Evolutionary conservation across 352 stramenopile species (phyloP).

Genomic region (Phytophthora lateralis): DNA sequence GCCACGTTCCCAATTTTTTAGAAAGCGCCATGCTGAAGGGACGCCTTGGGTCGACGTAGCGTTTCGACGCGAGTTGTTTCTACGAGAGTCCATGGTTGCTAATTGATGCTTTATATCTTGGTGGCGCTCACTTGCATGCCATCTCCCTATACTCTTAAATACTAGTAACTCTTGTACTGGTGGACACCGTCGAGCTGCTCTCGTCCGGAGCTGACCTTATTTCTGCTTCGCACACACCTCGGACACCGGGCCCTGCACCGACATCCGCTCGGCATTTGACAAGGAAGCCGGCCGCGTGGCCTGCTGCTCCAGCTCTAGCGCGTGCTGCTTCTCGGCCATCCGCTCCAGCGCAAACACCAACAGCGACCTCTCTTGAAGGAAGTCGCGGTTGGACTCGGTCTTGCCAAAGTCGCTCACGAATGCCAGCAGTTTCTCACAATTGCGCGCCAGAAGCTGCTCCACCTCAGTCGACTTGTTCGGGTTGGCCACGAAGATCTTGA

Average conservation of each 20-base stretch:
- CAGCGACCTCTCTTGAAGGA: constrained; percentile 75
- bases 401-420: constrained; percentile 84
- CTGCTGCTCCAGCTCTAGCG: constrained; percentile 25
- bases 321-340: constrained; percentile 50
- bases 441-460: constrained; percentile 71
- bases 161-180: constrained; percentile 31
- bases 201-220: constrained; percentile 22
- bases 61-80: constrained; percentile 2
- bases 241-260: constrained; percentile 40
- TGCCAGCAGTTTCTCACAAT: constrained; percentile 75
- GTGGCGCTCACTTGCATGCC: constrained; percentile 7
- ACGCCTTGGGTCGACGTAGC: constrained; percentile 1
- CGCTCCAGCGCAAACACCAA: constrained; percentile 74
- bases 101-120: constrained; percentile 25
- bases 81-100: constrained; percentile 7
- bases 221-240: constrained; percentile 48
- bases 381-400: constrained; percentile 72
- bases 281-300: constrained; percentile 47
- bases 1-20: constrained; percentile 1
- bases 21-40: background rate
- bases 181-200: background rate
- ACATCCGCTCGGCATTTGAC: constrained; percentile 38
- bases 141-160: constrained; percentile 36
- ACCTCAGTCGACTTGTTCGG: constrained; percentile 81
- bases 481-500: constrained; percentile 91